These are phyloP conservation scores for Penicillium crystallinum DNA, from an alignment of 495 filamentous ascomycete species.

Conservation along the genomic window DNA sequence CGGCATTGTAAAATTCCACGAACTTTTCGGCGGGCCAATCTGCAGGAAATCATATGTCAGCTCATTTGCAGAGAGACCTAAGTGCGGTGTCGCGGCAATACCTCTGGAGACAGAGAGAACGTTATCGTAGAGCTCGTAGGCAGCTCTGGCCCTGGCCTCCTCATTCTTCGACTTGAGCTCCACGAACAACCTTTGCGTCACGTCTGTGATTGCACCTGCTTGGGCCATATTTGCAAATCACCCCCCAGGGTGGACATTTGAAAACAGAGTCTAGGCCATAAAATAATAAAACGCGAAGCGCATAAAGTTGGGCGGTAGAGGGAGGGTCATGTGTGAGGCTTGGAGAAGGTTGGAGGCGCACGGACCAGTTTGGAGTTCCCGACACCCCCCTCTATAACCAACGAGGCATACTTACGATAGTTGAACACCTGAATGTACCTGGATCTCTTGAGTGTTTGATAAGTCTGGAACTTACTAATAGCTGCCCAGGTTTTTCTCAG, in stretches of 20 bases:
- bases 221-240: constrained; percentile 45
- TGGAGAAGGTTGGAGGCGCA: constrained; percentile 23
- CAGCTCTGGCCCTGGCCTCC: constrained; percentile 45
- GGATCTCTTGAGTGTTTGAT: no score
- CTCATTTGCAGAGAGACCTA: constrained; percentile 1
- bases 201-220: constrained; percentile 44
- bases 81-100: constrained; percentile 11
- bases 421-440: neutral
- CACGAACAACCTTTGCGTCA: constrained; percentile 43
- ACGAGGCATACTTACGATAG: neutral
- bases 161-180: constrained; percentile 53
- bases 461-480: no score
- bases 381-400: neutral
- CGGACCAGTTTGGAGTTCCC: constrained; percentile 17
- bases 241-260: constrained; percentile 44
- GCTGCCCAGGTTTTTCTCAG: no score
- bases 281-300: constrained; percentile 24
- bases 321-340: constrained; percentile 18
- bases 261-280: constrained; percentile 35
- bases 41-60: constrained; percentile 25
- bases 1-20: constrained; percentile 67
- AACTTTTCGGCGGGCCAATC: constrained; percentile 77
- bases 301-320: constrained; percentile 22
- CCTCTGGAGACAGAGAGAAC: constrained; percentile 48
- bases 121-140: constrained; percentile 48